Evolutionary conservation across 495 filamentous ascomycete genomes (phyloP).

Genomic region (Penicillium lagena): DNA sequence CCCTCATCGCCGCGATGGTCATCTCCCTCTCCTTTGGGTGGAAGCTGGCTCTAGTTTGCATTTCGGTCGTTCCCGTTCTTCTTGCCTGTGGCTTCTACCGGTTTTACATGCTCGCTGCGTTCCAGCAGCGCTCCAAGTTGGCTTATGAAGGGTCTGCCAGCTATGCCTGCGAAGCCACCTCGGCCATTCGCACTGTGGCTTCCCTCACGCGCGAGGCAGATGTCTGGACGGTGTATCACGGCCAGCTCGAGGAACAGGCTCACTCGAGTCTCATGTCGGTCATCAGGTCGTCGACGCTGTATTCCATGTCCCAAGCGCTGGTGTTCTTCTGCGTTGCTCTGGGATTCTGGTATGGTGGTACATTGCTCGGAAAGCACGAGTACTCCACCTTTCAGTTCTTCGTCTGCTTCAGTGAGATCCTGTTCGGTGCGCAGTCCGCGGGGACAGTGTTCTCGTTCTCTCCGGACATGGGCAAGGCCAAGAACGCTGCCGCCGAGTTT

Average conservation of each 20-base stretch:
- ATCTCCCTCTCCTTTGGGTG: slow-evolving; percentile 70
- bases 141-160: slow-evolving; percentile 70
- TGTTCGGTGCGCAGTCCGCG: slow-evolving; percentile 79
- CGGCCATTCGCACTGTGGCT: slow-evolving; percentile 89
- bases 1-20: slow-evolving; percentile 60
- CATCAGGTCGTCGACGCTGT: slow-evolving; percentile 62
- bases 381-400: slow-evolving; percentile 78
- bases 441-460: slow-evolving; percentile 85
- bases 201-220: slow-evolving; percentile 77
- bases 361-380: slow-evolving; percentile 62
- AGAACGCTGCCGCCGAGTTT: slow-evolving; percentile 68
- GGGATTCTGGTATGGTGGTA: slow-evolving; percentile 93
- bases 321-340: slow-evolving; percentile 79
- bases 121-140: slow-evolving; percentile 62
- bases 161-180: slow-evolving; percentile 87
- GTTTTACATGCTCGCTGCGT: slow-evolving; percentile 72
- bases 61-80: slow-evolving; percentile 69
- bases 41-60: slow-evolving; percentile 86
- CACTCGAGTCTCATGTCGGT: slow-evolving; percentile 58
- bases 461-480: slow-evolving; percentile 83
- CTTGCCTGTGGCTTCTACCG: slow-evolving; percentile 79
- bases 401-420: slow-evolving; percentile 70
- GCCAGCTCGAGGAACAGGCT: slow-evolving; percentile 57
- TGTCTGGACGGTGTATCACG: slow-evolving; percentile 67
- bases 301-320: slow-evolving; percentile 72